Evolutionary conservation across 805 yeast genomes (phyloP), one percentile per base, ranked within the genome.

Genomic region (Wickerhamiella lipophila): DNA sequence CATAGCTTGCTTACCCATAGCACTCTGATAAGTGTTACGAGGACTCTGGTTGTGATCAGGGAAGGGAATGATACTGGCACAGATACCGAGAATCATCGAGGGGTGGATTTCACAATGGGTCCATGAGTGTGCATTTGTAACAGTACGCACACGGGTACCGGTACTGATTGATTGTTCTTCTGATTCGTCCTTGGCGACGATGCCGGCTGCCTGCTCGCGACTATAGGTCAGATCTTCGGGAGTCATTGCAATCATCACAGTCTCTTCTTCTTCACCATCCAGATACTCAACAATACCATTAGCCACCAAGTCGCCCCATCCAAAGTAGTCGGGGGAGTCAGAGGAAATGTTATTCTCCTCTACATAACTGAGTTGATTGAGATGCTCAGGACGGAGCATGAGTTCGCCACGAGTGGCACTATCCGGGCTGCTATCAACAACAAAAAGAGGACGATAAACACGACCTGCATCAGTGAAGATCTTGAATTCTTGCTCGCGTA

Each of bases 1-100:
- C 98, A 92, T 92, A 50, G 98, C 98, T 71, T 92, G 98, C 68
- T 92, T 92, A 78, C 98, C 98, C 98, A 92, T 92, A 55, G 98
- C 98, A 64, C 96, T 88, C 72, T 92, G 98, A 68, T 92, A 92
- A 3, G 98, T 92, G 64, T 92, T 92, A 79, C 98, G 89, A 52
- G 98, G 98, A 52, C 96, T 88, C 73, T 92, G 98, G 68, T 92
- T 92, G 68, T 92, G 99, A 70, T 92, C 98, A 12, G 99, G 99
- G 83, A 92, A 92, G 16, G 99, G 99, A 74, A 92, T 92, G 64
- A 92, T 87, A 25, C 95, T 85, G 4, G 99, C 99, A 42, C 96
- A 95, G 56, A 92, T 96, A 67, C 98, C 98, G 53, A 92, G 74
- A 66, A 92, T 89, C 98, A 92, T 92, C 26, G 95, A 83, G 16